Evolutionary conservation across 2,329 filamentous ascomycete species (phyloP), one percentile per base, ranked within the genome.

Genomic region (Sarocladium brachiariae): DNA sequence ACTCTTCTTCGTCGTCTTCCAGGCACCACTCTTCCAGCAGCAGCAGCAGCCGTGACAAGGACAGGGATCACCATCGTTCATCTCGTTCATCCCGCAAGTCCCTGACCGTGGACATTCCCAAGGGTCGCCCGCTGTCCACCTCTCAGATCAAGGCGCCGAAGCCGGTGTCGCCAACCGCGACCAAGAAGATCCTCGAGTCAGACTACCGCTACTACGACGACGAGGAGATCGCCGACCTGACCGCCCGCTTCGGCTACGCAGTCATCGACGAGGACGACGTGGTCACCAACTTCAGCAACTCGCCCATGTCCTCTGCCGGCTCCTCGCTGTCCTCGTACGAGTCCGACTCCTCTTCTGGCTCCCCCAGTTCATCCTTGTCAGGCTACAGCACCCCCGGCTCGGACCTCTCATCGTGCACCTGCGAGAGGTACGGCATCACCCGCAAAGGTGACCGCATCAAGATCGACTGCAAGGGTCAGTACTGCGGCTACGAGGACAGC

Each of bases 361-460:
- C 81, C 55, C 83, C 86, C 62, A 86, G 74, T 70, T 91, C 83
- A 33, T 85, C 82, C 54, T 76, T 86, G 59, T 84, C 86, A 51
- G 86, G 84, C 60, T 91, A 89, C 69, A 89, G 88, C 76, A 87
- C 84, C 55, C 86, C 86, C 55, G 78, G 77, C 70, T 89, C 86
- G 49, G 87, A 86, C 63, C 83, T 82, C 71, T 84, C 79, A 63
- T 80, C 78, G 67, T 97, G 93, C 82, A 90, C 86, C 57, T 97
- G 92, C 74, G 89, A 96, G 70, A 88, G 91, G 73, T 96, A 93
- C 75, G 92, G 91, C 61, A 95, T 97, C 76, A 96, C 91, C 57
- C 87, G 90, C 72, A 84, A 86, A 69, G 90, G 91, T 65, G 87
- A 95, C 70, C 85, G 91, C 63, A 87, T 97, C 79, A 93, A 92